Evolutionary conservation across 2,329 filamentous ascomycete genomes (phyloP), one percentile per base, ranked within the genome.

Genomic region (Monilinia fructigena): DNA sequence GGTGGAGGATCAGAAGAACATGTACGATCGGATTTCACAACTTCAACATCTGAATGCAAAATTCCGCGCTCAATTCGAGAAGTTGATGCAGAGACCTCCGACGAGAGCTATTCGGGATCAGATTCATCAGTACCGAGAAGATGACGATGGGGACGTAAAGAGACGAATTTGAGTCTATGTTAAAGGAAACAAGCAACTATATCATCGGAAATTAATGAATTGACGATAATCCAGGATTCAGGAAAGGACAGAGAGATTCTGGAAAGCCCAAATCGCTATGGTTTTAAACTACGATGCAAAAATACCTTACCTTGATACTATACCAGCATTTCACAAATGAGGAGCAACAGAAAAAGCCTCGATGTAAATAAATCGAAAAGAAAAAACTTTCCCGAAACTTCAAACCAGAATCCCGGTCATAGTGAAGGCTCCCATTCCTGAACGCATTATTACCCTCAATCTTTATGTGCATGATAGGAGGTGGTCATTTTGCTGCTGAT

Each of bases 401-500:
- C 76, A 78, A 80, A 74, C 76, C 4, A 76, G 77, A 78, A 53
- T 80, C 78, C 66, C 82, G 78, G 42, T 84, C 84, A 80, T 48
- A 86, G 86, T 66, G 87, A 88, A 58, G 85, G 86, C 2, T 81
- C 20, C 77, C 86, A 6, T 81, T 84, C 79, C 82, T 1, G 78
- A 84, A 12, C n/a, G 81, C 81, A 4, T 86, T 86, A 89, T 75
- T 88, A 89, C 10, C 92, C 93, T 2, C 93, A 98, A 87, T 97
- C 60, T 98, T 99, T 76, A 85, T 99, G 58, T 98, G 93, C 78
- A 99, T 99, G 95, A 96, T 99, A 61, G 95, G 95, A 31, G 95
- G 95, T 68, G 95, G 95, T 0, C 95, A 99, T 77, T 99, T 99
- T 75, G 95, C 95, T 0, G 95, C 91, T 61, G n/a, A 98, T 98